These are phyloP conservation scores for Raffaelea deltoideospora DNA, from an alignment of 2,329 filamentous ascomycete species.

Conservation along the genomic window DNA sequence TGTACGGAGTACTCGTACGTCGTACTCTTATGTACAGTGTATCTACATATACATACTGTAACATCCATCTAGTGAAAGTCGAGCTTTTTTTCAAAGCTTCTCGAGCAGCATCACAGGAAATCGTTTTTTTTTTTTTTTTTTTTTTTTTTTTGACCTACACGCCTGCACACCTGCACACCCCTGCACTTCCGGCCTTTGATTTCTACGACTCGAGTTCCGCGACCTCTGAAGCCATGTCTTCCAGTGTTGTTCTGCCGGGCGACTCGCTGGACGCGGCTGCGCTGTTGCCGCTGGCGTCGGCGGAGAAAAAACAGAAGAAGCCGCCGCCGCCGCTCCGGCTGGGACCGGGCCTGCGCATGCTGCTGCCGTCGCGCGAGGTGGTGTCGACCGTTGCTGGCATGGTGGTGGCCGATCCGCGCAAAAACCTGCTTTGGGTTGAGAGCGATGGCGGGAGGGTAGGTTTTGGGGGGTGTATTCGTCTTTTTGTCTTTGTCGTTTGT, in stretches of 20 bases:
- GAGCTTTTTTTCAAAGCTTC: too few relatives aligned
- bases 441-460: slow-evolving; percentile 52
- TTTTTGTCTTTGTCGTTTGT: slow-evolving; percentile 11
- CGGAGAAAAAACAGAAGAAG: slow-evolving; percentile 53
- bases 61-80: too few relatives aligned
- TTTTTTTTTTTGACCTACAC: too few relatives aligned
- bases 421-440: slow-evolving; percentile 69
- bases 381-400: slow-evolving; percentile 52
- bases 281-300: slow-evolving; percentile 8
- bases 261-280: slow-evolving; percentile 44
- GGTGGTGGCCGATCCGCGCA: slow-evolving; percentile 51
- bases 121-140: too few relatives aligned
- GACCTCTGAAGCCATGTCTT: slow-evolving; percentile 6
- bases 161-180: neutral
- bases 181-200: too few relatives aligned
- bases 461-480: slow-evolving; percentile 20
- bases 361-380: slow-evolving; percentile 62
- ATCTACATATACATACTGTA: too few relatives aligned
- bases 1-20: too few relatives aligned
- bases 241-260: slow-evolving; percentile 68
- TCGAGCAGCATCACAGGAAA: too few relatives aligned
- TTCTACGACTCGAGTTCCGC: neutral
- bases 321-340: slow-evolving; percentile 60
- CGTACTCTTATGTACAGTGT: too few relatives aligned
- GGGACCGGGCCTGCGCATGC: slow-evolving; percentile 69